Evolutionary conservation across 495 filamentous ascomycete species (phyloP), one percentile per base, ranked within the genome.

Genomic region (Neurospora discreta): DNA sequence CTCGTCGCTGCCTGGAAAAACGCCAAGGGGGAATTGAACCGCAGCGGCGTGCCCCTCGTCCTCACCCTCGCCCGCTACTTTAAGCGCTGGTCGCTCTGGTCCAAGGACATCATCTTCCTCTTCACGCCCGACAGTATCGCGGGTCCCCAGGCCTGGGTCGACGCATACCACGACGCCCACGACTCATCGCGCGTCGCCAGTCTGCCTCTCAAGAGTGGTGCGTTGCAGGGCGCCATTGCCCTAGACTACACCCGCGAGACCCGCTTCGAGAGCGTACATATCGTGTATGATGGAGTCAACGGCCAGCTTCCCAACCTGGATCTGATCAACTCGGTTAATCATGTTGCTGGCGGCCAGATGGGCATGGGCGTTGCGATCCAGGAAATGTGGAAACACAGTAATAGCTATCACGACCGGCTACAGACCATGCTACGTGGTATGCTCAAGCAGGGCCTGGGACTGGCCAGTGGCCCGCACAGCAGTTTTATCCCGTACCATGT

Each of bases 401-500:
- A 97, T 78, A 89, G 85, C 79, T 99, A 99, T 81, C 80, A 87
- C 39, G 90, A 91, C 74, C 90, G 96, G 58, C 85, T 99, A 69
- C 84, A 90, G 74, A 98, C 95, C 15, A 97, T 98, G 87, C 84
- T 97, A 33, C 88, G 94, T 46, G 95, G 95, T 42, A 97, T 99
- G 93, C 82, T 96, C 71, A 93, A 91, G 76, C 95, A 98, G 81
- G 93, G 90, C 0, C 85, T 97, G 8, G 95, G 95, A 3, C 90
- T 93, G 75, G 91, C 94, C n/a, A 90, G 92, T 15, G 95, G 95
- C 11, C 90, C 95, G 3, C 95, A 99, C 75, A 95, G 92, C 82
- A 90, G 89, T 73, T 99, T 99, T 80, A 97, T 99, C 77, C 95
- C 95, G 1, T 99, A 98, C 79, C 95, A 98, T 77, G 93, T 99